These are phyloP conservation scores for Penicillium pulvis DNA, from an alignment of 495 filamentous ascomycete genomes.

Conservation along the genomic window DNA sequence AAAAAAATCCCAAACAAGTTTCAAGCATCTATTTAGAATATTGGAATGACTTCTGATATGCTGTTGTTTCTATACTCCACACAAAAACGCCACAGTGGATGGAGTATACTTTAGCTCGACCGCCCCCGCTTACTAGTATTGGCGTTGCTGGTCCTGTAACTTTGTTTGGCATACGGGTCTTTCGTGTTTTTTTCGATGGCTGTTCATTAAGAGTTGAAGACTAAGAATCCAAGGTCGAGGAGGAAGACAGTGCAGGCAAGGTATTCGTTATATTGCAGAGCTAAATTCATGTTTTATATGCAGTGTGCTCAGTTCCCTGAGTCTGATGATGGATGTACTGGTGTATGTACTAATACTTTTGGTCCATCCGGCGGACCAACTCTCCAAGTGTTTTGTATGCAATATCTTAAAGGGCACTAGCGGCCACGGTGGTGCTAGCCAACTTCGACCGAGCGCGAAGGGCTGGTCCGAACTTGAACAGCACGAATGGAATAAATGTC, in stretches of 20 bases:
- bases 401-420: slow-evolving; percentile 2
- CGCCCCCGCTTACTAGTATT: no score
- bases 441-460: slow-evolving; percentile 40
- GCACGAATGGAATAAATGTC: slow-evolving; percentile 43
- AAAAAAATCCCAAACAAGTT: background rate
- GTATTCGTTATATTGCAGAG: background rate
- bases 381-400: background rate
- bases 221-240: background rate
- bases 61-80: background rate
- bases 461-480: slow-evolving; percentile 45
- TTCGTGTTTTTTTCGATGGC: background rate
- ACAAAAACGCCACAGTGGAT: background rate
- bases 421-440: slow-evolving; percentile 22
- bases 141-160: no score
- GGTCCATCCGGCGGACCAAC: background rate
- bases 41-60: background rate
- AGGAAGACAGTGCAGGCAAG: background rate
- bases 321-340: background rate
- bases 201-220: background rate
- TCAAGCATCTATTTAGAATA: background rate
- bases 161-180: no score
- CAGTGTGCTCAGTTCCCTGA: background rate
- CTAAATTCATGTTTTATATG: background rate
- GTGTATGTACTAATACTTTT: background rate
- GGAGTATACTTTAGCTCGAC: background rate